A percentile compares a stretch with the other conserved stretches of the same genome.
Evolutionary conservation across 1,139 yeast species (phyloP).

Genomic region (Yamadazyma epiphylla): DNA sequence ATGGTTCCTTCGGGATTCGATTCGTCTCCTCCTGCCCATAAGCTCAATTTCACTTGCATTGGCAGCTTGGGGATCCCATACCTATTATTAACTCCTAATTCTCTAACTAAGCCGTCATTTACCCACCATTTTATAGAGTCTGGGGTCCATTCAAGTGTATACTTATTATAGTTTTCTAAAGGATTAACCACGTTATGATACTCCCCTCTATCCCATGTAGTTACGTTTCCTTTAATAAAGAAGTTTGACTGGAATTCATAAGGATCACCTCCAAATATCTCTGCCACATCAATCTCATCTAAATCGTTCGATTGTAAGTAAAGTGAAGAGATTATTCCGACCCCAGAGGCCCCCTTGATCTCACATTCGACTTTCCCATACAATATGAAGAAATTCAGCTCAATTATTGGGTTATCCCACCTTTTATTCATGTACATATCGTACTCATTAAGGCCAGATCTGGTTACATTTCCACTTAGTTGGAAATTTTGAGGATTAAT

Average conservation of each 20-base stretch:
- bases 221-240: constrained; percentile 42
- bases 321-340: constrained; percentile 41
- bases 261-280: constrained; percentile 38
- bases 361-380: constrained; percentile 44
- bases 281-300: constrained; percentile 47
- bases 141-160: constrained; percentile 39
- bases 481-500: constrained; percentile 4
- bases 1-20: constrained; percentile 34
- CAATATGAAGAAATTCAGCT: constrained; percentile 33
- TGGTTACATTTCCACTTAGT: constrained; percentile 6
- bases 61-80: constrained; percentile 39
- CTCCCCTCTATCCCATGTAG: constrained; percentile 39
- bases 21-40: constrained; percentile 44
- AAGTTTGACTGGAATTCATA: constrained; percentile 37
- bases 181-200: constrained; percentile 26
- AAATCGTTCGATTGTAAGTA: constrained; percentile 45
- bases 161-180: constrained; percentile 20
- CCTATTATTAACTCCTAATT: constrained; percentile 11
- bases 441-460: constrained; percentile 1
- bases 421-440: constrained; percentile 21
- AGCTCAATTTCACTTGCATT: constrained; percentile 33
- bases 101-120: constrained; percentile 26
- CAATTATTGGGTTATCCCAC: constrained; percentile 37
- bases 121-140: constrained; percentile 27
- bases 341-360: constrained; percentile 33